A percentile compares a stretch with the other conserved stretches of the same genome.
Conservation (phyloP, 2,329 filamentous ascomycete species). For the Colletotrichum sojae region DNA sequence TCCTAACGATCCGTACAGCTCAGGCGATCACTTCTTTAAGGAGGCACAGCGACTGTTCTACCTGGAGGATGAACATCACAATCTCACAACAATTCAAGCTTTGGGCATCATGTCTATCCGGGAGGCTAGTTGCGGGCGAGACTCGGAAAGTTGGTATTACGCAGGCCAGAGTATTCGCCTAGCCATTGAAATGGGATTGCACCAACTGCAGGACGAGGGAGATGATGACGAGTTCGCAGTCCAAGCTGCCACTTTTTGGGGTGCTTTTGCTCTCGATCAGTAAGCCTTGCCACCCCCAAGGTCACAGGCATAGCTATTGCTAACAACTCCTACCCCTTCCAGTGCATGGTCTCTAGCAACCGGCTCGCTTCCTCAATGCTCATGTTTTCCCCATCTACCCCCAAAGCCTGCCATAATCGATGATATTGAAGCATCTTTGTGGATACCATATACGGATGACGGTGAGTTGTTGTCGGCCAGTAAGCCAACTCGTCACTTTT, state of each 20-base stretch:
- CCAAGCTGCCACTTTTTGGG: conserved; percentile 73
- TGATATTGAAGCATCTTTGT: conserved; percentile 71
- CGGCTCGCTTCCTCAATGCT: conserved; percentile 73
- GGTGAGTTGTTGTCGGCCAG: conserved; percentile 56
- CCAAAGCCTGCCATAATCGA: conserved; percentile 73
- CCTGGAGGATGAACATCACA: conserved; percentile 71
- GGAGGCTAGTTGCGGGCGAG: conserved; percentile 79
- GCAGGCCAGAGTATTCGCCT: conserved; percentile 80
- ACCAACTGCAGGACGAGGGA: conserved; percentile 64
- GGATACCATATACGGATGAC: conserved; percentile 72
- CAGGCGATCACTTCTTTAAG: conserved; percentile 82
- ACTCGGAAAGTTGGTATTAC: conserved; percentile 81
- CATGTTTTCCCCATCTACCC: conserved; percentile 68
- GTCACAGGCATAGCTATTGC: background rate
- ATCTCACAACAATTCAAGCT: conserved; percentile 80
- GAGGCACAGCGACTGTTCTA: conserved; percentile 75
- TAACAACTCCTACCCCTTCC: conserved; percentile 3
- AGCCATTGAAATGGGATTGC: conserved; percentile 79
- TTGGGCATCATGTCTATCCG: conserved; percentile 82
- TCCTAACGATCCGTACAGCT: conserved; percentile 72
- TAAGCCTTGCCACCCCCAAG: conserved; percentile 54
- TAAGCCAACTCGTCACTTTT: conserved; percentile 6
- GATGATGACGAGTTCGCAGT: conserved; percentile 72
- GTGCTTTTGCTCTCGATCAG: conserved; percentile 75
- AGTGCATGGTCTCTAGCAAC: conserved; percentile 78